These are phyloP conservation scores for Talaromyces amestolkiae DNA, from an alignment of 2,329 filamentous ascomycete species.

Conservation along the genomic window DNA sequence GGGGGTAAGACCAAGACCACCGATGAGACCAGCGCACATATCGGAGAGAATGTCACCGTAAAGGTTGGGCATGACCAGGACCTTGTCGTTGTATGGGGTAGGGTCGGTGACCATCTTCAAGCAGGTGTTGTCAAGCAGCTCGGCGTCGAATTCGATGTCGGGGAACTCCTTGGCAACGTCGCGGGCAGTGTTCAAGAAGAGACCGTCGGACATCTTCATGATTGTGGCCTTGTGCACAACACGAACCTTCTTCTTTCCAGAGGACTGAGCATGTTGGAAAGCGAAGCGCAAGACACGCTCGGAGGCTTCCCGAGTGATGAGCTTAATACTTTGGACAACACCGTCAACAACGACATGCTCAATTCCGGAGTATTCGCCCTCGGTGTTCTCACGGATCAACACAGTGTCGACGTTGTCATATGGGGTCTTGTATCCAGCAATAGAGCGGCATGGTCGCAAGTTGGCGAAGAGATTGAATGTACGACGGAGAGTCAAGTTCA, in stretches of 20 bases:
- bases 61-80: conserved; percentile 94
- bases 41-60: conserved; percentile 99
- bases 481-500: conserved; percentile 96
- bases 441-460: conserved; percentile 93
- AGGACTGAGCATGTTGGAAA: conserved; percentile 93
- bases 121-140: conserved; percentile 98
- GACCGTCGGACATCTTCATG: conserved; percentile 99
- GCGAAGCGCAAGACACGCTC: conserved; percentile 96
- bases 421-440: conserved; percentile 96
- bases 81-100: conserved; percentile 96
- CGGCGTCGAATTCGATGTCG: conserved; percentile 90
- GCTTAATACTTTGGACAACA: conserved; percentile 98
- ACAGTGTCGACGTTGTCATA: conserved; percentile 97
- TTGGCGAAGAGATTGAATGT: conserved; percentile 99
- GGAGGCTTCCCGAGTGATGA: conserved; percentile 91
- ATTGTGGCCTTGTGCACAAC: conserved; percentile 99
- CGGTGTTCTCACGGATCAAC: conserved; percentile 98
- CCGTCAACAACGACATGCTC: conserved; percentile 98
- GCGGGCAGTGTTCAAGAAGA: conserved; percentile 85
- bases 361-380: conserved; percentile 99
- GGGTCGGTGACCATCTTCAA: conserved; percentile 98
- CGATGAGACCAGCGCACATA: conserved; percentile 98
- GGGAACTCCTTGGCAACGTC: conserved; percentile 94
- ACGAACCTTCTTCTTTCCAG: conserved; percentile 94
- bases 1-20: conserved; percentile 92